Conservation (phyloP, 192 early-diverging fungal genomes). For the Rhizophagus clarus region DNA sequence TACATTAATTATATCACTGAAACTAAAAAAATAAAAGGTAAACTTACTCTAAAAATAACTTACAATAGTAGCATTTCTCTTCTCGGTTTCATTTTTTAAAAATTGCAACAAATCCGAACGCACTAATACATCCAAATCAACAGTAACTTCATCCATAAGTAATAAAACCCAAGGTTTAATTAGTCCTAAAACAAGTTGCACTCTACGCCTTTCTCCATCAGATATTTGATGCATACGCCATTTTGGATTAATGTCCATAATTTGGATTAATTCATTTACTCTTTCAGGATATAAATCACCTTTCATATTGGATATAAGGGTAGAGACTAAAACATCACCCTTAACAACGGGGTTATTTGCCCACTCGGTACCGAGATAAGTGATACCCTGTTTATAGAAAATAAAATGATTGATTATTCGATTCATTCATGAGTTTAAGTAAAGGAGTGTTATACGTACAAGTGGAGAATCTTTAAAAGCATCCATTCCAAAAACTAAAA, state of each 20-base stretch:
- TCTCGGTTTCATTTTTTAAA: conserved; percentile 65
- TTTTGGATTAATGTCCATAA: conserved; percentile 66
- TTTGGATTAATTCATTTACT: conserved; percentile 58
- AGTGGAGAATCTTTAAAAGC: conserved; percentile 64
- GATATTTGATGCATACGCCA: conserved; percentile 74
- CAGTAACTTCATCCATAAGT: conserved; percentile 79
- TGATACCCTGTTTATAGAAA: conserved; percentile 52
- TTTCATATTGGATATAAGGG: conserved; percentile 65
- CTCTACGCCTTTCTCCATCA: conserved; percentile 65
- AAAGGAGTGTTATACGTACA: conserved; percentile 35
- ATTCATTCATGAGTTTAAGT: conserved; percentile 14
- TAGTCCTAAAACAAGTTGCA: conserved; percentile 77
- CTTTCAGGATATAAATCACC: conserved; percentile 64
- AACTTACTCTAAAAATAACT: conserved; percentile 9
- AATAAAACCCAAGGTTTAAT: conserved; percentile 69
- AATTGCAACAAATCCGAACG: conserved; percentile 66
- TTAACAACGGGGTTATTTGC: conserved; percentile 70
- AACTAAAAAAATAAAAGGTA: not conserved
- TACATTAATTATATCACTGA: not conserved
- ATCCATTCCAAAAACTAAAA: conserved; percentile 64
- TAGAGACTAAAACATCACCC: conserved; percentile 67
- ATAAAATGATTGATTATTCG: not conserved
- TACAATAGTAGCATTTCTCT: conserved; percentile 64
- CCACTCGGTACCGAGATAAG: conserved; percentile 84
- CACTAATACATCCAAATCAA: conserved; percentile 81